Conservation (phyloP, 441 rosid species). For the Croton laevigatus region DNA sequence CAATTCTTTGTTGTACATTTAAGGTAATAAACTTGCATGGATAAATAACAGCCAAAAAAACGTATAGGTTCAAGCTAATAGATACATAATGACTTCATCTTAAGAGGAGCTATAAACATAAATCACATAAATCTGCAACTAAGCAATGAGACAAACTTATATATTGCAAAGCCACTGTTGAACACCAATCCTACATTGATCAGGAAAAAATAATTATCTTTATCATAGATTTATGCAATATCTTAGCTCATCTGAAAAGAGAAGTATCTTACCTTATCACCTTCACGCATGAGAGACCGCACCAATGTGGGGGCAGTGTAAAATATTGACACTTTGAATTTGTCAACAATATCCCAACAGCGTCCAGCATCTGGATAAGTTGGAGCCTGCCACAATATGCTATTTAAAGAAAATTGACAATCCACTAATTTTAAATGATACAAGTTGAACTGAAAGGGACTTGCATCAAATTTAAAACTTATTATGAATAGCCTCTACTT, state of each 20-base stretch:
- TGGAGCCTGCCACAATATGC: conserved; percentile 61
- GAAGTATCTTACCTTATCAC: conserved; percentile 57
- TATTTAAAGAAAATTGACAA: conserved; percentile 23
- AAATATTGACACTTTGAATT: conserved; percentile 86
- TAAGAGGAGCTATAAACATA: background rate
- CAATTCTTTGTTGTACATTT: background rate
- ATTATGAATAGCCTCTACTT: background rate
- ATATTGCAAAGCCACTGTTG: background rate
- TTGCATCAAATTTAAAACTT: background rate
- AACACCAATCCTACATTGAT: conserved; percentile 3
- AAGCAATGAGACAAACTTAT: background rate
- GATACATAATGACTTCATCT: background rate
- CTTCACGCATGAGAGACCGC: conserved; percentile 98
- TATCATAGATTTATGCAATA: conserved; percentile 5
- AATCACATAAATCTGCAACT: background rate
- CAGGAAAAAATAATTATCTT: conserved; percentile 7
- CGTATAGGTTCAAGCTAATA: background rate
- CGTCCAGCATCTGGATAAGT: conserved; percentile 95
- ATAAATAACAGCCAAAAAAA: conserved; percentile 10
- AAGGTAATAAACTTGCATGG: background rate
- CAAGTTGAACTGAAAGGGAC: background rate
- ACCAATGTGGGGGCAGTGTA: conserved; percentile 98
- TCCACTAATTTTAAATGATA: conserved; percentile 8
- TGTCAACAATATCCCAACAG: conserved; percentile 97
- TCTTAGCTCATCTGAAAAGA: conserved; percentile 14